Percentiles rank a stretch among this genome's conserved stretches.
Evolutionary conservation across 805 yeast species (phyloP).

Genomic region (Saccharomycopsis vini): DNA sequence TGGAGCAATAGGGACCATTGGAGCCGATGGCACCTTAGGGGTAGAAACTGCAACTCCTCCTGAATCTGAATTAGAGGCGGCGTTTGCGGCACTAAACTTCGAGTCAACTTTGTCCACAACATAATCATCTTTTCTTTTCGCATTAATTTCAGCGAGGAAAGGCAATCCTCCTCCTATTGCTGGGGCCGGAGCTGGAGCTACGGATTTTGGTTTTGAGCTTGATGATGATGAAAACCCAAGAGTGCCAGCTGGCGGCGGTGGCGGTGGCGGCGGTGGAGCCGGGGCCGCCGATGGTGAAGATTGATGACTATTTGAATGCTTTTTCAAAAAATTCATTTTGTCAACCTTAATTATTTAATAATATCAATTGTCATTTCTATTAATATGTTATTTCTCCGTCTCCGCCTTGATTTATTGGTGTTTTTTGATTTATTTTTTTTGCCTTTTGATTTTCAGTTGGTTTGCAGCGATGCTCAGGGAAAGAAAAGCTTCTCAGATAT

Average conservation of each 20-base stretch:
- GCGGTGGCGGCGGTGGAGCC: slow-evolving; percentile 20
- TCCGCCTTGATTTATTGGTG: too few species aligned
- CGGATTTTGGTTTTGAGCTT: slow-evolving; percentile 4
- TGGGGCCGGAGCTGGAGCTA: slow-evolving; percentile 19
- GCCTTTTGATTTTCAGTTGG: too few species aligned
- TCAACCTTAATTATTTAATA: not conserved
- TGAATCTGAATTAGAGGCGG: slow-evolving; percentile 21
- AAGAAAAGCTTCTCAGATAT: too few species aligned
- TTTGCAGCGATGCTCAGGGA: too few species aligned
- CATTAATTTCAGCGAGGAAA: slow-evolving; percentile 49
- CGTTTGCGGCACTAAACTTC: slow-evolving; percentile 22
- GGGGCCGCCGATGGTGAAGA: slow-evolving; percentile 19
- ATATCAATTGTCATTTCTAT: too few species aligned
- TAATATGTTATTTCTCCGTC: too few species aligned
- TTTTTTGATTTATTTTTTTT: too few species aligned
- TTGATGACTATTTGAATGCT: not conserved
- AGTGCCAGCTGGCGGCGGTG: slow-evolving; percentile 20
- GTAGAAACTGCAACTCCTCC: slow-evolving; percentile 25
- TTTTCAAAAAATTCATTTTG: slow-evolving; percentile 3
- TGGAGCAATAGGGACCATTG: slow-evolving; percentile 18
- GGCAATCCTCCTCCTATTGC: slow-evolving; percentile 37
- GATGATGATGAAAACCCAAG: slow-evolving; percentile 21
- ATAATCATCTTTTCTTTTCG: slow-evolving; percentile 41
- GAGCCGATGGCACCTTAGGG: slow-evolving; percentile 19
- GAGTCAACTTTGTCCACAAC: slow-evolving; percentile 36